These are phyloP conservation scores for Boletus coccyginus DNA, from an alignment of 768 basidiomycete genomes.

Conservation along the genomic window DNA sequence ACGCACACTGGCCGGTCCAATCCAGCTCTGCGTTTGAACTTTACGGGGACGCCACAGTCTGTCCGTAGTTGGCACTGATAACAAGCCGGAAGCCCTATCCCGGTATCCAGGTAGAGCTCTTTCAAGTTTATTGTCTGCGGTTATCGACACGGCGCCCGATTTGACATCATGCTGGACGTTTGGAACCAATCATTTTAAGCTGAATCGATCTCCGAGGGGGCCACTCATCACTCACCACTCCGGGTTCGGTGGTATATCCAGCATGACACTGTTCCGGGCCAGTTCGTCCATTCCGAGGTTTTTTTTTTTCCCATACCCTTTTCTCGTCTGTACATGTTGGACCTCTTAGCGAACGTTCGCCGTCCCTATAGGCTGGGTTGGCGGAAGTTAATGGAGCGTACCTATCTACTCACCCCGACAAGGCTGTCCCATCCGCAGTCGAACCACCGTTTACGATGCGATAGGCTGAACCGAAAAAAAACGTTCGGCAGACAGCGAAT, in stretches of 20 bases:
- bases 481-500: background rate
- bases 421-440: constrained; percentile 4
- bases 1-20: background rate
- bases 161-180: background rate
- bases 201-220: background rate
- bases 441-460: constrained; percentile 1
- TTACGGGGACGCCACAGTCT: background rate
- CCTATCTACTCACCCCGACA: background rate
- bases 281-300: background rate
- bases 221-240: background rate
- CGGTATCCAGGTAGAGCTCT: background rate
- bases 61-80: background rate
- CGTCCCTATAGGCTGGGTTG: background rate
- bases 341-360: background rate
- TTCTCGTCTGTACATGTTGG: background rate
- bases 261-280: background rate
- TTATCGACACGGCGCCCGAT: background rate
- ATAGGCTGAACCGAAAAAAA: background rate
- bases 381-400: background rate
- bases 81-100: too few relatives aligned
- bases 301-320: background rate
- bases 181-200: background rate
- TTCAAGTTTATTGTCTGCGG: background rate
- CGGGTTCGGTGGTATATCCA: background rate
- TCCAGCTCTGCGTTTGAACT: background rate